These are phyloP conservation scores for Cairneyella variabilis DNA, from an alignment of 495 filamentous ascomycete genomes.

Conservation along the genomic window DNA sequence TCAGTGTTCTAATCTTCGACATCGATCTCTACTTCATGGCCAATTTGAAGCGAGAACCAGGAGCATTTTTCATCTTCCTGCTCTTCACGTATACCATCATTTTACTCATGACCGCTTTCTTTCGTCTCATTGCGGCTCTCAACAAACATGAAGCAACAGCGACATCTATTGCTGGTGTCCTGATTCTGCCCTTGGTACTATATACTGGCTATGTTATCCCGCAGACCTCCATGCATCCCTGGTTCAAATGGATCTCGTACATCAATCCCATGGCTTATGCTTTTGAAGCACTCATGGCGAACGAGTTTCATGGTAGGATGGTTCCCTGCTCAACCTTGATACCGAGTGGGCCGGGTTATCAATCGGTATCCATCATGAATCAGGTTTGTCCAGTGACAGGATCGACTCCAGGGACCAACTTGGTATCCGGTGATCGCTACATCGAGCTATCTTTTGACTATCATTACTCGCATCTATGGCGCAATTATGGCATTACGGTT, in stretches of 20 bases:
- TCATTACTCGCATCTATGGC: slow-evolving; percentile 36
- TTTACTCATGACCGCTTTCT: slow-evolving; percentile 73
- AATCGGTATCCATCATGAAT: slow-evolving; percentile 33
- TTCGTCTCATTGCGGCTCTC: slow-evolving; percentile 70
- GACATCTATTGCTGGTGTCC: slow-evolving; percentile 67
- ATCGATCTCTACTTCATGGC: slow-evolving; percentile 80
- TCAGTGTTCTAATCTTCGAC: slow-evolving; percentile 18
- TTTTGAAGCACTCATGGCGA: slow-evolving; percentile 64
- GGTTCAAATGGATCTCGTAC: slow-evolving; percentile 75
- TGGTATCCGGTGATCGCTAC: slow-evolving; percentile 62
- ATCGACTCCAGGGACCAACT: slow-evolving; percentile 42
- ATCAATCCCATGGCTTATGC: slow-evolving; percentile 75
- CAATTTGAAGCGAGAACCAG: slow-evolving; percentile 59
- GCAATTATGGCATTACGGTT: slow-evolving; percentile 60
- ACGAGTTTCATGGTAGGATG: slow-evolving; percentile 58
- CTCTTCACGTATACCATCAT: slow-evolving; percentile 63
- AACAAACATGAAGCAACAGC: slow-evolving; percentile 74
- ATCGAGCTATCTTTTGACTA: slow-evolving; percentile 57
- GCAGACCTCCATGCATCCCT: slow-evolving; percentile 67
- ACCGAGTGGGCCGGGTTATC: slow-evolving; percentile 46
- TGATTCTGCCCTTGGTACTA: slow-evolving; percentile 60
- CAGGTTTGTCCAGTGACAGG: slow-evolving; percentile 62
- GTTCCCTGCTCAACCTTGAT: slow-evolving; percentile 51
- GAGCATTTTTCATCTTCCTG: slow-evolving; percentile 83
- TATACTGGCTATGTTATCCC: slow-evolving; percentile 81